These are phyloP conservation scores for Aspergillus aculeatinus DNA, from an alignment of 2,329 filamentous ascomycete genomes.

Conservation along the genomic window DNA sequence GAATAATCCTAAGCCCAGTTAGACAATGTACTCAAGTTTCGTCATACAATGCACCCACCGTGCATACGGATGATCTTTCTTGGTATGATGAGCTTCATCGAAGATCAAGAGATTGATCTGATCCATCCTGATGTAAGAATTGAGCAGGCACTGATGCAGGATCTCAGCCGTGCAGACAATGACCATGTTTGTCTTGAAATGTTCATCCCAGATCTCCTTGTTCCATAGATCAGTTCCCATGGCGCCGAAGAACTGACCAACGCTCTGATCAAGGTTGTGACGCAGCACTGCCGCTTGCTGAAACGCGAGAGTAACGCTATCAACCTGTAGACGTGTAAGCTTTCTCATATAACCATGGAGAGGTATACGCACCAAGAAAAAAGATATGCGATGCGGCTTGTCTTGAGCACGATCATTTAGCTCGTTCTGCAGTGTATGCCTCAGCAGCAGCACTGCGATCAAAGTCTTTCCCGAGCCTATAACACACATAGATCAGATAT, in stretches of 20 bases:
- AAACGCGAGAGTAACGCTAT: constrained; percentile 84
- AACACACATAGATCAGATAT: background rate
- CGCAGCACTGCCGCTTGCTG: constrained; percentile 83
- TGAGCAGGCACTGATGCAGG: constrained; percentile 72
- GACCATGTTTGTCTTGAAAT: constrained; percentile 68
- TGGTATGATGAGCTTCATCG: constrained; percentile 94
- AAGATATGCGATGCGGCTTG: constrained; percentile 64
- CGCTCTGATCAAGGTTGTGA: constrained; percentile 73
- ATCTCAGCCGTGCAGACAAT: constrained; percentile 93
- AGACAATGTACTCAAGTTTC: constrained; percentile 8
- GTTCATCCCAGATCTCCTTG: constrained; percentile 58
- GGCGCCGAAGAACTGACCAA: constrained; percentile 72
- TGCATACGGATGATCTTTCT: constrained; percentile 89
- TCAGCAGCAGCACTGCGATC: constrained; percentile 85
- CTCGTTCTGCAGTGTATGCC: constrained; percentile 74
- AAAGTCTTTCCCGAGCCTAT: constrained; percentile 87
- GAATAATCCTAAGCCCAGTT: constrained; percentile 64
- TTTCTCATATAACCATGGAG: background rate
- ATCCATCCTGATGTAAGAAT: constrained; percentile 75
- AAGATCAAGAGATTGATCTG: constrained; percentile 90
- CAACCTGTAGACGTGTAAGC: constrained; percentile 53
- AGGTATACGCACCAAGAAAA: constrained; percentile 67
- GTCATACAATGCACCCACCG: constrained; percentile 40
- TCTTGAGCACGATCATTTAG: constrained; percentile 66
- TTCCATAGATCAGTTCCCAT: constrained; percentile 63